Evolutionary conservation across 2,329 filamentous ascomycete species (phyloP).

Genomic region (Neofusicoccum laricinum): DNA sequence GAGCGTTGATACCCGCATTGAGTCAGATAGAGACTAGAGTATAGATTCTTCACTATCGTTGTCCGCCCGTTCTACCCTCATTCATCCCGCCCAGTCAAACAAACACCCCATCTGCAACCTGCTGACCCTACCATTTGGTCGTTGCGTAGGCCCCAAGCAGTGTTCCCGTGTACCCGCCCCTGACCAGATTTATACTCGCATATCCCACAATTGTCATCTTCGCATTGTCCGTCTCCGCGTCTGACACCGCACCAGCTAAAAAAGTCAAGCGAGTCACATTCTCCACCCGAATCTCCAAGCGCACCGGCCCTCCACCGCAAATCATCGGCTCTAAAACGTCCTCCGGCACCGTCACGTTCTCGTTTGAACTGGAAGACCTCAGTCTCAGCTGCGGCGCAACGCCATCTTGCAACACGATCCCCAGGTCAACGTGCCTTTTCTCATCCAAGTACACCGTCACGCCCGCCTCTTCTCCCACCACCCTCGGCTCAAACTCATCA

Average conservation of each 20-base stretch:
- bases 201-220: conserved; percentile 22
- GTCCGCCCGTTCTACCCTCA: too few relatives aligned
- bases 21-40: not conserved
- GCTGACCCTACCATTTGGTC: conserved; percentile 34
- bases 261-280: conserved; percentile 48
- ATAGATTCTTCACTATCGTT: too few relatives aligned
- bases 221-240: too few relatives aligned
- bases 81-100: not conserved
- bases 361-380: conserved; percentile 39
- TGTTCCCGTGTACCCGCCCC: conserved; percentile 30
- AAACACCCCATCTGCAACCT: not conserved
- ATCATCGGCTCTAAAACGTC: conserved; percentile 41
- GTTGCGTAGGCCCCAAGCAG: conserved; percentile 54
- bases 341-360: conserved; percentile 39
- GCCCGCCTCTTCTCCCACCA: conserved; percentile 49
- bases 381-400: not conserved
- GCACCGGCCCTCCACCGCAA: conserved; percentile 32
- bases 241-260: conserved; percentile 22
- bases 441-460: conserved; percentile 51
- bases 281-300: conserved; percentile 40
- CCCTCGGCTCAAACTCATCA: conserved; percentile 41
- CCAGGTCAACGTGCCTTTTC: conserved; percentile 51
- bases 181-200: conserved; percentile 26
- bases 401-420: conserved; percentile 25
- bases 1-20: not conserved